Conservation (phyloP, 192 early-diverging fungal species). For the Coemansia sp. region DNA sequence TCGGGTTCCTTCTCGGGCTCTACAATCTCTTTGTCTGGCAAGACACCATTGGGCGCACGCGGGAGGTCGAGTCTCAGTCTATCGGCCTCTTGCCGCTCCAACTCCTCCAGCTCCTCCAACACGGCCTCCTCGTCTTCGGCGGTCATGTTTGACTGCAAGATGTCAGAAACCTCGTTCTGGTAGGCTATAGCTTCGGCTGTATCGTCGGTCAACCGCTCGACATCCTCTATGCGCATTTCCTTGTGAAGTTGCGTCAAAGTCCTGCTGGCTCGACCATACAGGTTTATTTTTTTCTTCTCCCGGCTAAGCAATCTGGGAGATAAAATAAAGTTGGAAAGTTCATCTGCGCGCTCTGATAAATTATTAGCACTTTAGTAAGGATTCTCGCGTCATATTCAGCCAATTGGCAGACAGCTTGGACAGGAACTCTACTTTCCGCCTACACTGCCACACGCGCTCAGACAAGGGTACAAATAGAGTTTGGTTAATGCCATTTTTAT, state of each 20-base stretch:
- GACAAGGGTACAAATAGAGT: background rate
- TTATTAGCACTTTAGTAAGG: background rate
- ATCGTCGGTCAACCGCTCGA: conserved; percentile 94
- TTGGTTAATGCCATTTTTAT: background rate
- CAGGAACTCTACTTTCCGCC: conserved; percentile 4
- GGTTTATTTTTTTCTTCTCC: too few species aligned
- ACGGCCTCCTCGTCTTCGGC: conserved; percentile 88
- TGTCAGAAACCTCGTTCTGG: conserved; percentile 77
- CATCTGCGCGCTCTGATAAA: background rate
- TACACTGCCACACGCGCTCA: background rate
- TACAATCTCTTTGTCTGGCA: conserved; percentile 16
- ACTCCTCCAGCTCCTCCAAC: conserved; percentile 74
- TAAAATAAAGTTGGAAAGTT: background rate
- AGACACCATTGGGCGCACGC: conserved; percentile 23
- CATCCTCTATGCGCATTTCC: conserved; percentile 86
- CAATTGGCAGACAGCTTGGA: conserved; percentile 4
- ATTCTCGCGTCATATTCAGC: conserved; percentile 22
- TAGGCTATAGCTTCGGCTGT: conserved; percentile 95
- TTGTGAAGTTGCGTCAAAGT: conserved; percentile 69
- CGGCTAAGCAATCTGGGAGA: background rate
- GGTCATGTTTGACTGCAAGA: conserved; percentile 74
- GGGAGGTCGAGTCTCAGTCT: conserved; percentile 33
- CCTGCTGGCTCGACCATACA: background rate
- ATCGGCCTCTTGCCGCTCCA: conserved; percentile 55
- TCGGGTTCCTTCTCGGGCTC: background rate